Conservation (phyloP, 805 yeast genomes). For the Yueomyces sinensis region DNA sequence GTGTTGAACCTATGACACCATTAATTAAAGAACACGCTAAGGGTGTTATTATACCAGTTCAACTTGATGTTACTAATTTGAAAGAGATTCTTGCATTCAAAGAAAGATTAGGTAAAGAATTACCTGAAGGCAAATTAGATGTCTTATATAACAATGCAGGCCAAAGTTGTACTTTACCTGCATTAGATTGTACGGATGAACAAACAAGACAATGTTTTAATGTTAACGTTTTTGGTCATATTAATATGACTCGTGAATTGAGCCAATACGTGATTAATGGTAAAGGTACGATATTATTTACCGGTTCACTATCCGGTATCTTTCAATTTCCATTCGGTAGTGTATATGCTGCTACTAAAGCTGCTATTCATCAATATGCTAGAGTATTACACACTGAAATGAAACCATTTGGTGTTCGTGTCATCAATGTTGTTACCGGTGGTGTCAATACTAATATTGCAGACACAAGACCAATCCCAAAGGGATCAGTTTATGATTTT, state of each 20-base stretch:
- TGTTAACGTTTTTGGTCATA: constrained; percentile 61
- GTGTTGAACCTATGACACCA: constrained; percentile 44
- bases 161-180: constrained; percentile 59
- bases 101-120: constrained; percentile 26
- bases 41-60: constrained; percentile 30
- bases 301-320: constrained; percentile 60
- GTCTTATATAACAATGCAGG: constrained; percentile 68
- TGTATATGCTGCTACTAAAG: constrained; percentile 54
- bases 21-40: constrained; percentile 21
- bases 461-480: constrained; percentile 48
- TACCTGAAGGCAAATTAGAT: constrained; percentile 39
- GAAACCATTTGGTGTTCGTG: constrained; percentile 60
- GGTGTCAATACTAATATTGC: constrained; percentile 63
- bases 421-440: constrained; percentile 59
- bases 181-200: constrained; percentile 49
- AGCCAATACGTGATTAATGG: constrained; percentile 43
- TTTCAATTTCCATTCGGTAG: constrained; percentile 60
- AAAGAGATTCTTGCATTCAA: constrained; percentile 35
- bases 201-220: constrained; percentile 37
- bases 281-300: constrained; percentile 56
- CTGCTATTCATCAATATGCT: constrained; percentile 66
- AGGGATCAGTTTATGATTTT: constrained; percentile 37
- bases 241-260: constrained; percentile 49
- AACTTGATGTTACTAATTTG: constrained; percentile 44
- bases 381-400: constrained; percentile 49